Evolutionary conservation across 768 basidiomycete species (phyloP), one percentile per base, ranked within the genome.

Genomic region (Amanita rubescens): DNA sequence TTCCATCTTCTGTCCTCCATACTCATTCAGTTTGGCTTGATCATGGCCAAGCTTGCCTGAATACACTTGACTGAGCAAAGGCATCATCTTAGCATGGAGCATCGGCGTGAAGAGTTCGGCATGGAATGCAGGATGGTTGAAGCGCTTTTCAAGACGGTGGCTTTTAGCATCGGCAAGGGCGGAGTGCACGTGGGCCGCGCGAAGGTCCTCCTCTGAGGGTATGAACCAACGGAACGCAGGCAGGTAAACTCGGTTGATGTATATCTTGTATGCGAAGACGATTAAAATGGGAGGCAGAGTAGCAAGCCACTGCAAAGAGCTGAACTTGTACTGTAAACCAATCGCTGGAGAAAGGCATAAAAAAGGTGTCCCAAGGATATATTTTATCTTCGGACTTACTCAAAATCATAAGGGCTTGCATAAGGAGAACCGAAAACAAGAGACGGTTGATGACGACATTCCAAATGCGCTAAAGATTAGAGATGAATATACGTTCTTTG

Each of bases 391-490:
- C 24, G 15, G 12, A 75, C 91, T 58, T 67, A 96, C 93, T 96
- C 45, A 97, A 77, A 43, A 85, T 69, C 85, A 93, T 87, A 45
- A 93, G 69, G 38, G 79, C 59, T 62, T 97, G 94, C 94, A 97
- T 97, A 60, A 96, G 69, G 22, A 94, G 65, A 5, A 87, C 77
- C 32, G 81, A 85, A 54, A 82, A 73, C 12, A 98, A 69, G 20
- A 98, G 71, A 50, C 96, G 84, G 67, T 99, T 99, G 68, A 91
- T 75, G 43, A 90, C 78, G n/a, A 91, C 82, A 63, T 96, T 96
- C 93, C 93, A 96, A 59, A 95, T 72, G 17, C 91, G 87, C 90
- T 93, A 60, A 19, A 32, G 37, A 32, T 8, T 48, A 50, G 33
- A 46, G 51, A 32, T 38, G 42, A 33, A 46, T 42, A 14, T 17